These are phyloP conservation scores for Chenopodium suecicum DNA, from an alignment of 148 eudicot species.

Conservation along the genomic window DNA sequence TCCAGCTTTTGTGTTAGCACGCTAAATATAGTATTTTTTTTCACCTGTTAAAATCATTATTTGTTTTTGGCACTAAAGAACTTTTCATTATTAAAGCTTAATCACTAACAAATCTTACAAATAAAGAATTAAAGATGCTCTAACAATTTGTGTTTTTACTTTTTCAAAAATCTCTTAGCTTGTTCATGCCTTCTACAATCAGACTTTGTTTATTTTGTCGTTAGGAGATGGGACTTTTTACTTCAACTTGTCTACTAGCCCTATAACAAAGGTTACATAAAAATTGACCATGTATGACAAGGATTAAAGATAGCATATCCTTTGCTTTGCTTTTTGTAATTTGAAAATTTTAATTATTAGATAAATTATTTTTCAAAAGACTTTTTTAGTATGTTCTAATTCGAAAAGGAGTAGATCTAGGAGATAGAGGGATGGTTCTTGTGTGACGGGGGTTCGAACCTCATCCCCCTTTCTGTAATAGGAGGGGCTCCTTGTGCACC, in stretches of 20 bases:
- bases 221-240: neutral
- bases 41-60: conserved; percentile 10
- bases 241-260: neutral
- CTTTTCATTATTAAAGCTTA: neutral
- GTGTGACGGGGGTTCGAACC: no score
- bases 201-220: neutral
- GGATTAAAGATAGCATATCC: neutral
- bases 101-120: neutral
- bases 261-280: neutral
- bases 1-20: conserved; percentile 17
- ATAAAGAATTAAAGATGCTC: neutral
- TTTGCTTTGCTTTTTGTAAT: neutral
- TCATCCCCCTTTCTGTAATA: no score
- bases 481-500: no score
- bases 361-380: no score
- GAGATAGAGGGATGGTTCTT: no score
- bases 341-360: neutral
- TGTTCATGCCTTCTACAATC: neutral
- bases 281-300: neutral
- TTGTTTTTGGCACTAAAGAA: neutral
- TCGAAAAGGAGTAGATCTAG: no score
- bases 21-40: conserved; percentile 13
- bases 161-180: neutral
- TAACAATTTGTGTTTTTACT: neutral
- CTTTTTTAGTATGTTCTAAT: no score